Percentiles rank a stretch among this genome's conserved stretches.
Evolutionary conservation across 2,329 filamentous ascomycete genomes (phyloP).

Genomic region (Apiospora sp.): DNA sequence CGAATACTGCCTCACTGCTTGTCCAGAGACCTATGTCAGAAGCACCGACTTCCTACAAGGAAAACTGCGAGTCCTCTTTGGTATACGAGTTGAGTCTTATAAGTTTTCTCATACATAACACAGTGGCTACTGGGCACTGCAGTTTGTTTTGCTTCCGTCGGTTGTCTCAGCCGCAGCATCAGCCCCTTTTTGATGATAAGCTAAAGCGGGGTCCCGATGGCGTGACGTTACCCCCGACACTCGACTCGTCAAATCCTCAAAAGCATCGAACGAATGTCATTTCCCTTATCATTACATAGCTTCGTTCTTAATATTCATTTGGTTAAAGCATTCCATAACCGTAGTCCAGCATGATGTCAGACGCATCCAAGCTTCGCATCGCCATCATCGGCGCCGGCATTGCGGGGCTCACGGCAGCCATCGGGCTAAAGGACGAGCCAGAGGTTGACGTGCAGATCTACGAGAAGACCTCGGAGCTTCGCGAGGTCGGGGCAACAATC

Average conservation of each 20-base stretch:
- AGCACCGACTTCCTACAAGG: no score
- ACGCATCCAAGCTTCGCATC: slow-evolving; percentile 44
- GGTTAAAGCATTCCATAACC: neutral
- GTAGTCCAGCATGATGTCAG: slow-evolving; percentile 27
- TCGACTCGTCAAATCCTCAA: neutral
- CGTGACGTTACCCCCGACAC: neutral
- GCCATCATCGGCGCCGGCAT: slow-evolving; percentile 60
- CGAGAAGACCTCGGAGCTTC: slow-evolving; percentile 55
- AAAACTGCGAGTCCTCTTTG: no score
- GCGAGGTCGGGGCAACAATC: slow-evolving; percentile 57
- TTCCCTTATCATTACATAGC: neutral
- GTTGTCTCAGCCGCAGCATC: neutral
- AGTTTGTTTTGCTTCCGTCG: no score
- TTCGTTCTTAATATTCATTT: no score
- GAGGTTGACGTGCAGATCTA: slow-evolving; percentile 57
- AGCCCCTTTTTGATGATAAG: neutral
- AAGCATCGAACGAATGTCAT: neutral
- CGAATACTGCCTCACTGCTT: no score
- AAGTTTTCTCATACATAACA: no score
- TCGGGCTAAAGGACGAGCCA: slow-evolving; percentile 51
- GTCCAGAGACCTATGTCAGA: no score
- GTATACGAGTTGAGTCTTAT: no score
- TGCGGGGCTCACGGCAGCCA: slow-evolving; percentile 56
- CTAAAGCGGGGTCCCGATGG: slow-evolving; percentile 4
- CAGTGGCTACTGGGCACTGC: no score